Evolutionary conservation across 164 flowering plant genomes (phyloP), one percentile per base, ranked within the genome.

Genomic region (Taxillus chinensis): DNA sequence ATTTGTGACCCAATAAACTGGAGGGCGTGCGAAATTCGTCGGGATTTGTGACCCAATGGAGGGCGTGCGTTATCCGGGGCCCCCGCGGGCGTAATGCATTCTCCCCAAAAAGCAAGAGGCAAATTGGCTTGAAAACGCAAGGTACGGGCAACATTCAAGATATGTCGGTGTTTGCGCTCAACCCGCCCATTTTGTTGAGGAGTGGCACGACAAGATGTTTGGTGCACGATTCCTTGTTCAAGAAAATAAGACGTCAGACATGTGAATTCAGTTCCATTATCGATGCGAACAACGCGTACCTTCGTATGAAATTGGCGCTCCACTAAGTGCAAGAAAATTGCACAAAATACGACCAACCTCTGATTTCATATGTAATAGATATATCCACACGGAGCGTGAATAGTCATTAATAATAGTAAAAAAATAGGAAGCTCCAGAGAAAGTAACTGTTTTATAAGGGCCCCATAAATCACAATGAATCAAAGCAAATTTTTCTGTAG

Each of bases 391-490:
- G n/a, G 0, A 11, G 2, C 57, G 37, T 12, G 62, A 68, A 68
- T 12, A 68, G 41, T 68, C 66, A 62, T 61, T 65, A 9, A 67
- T 46, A 55, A 61, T 61, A 6, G 64, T 61, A 3, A 61, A 38
- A 49, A 67, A 67, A 45, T 41, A 67, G 12, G 8, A 15, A 5
- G 11, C 27, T 0, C 59, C 13, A 13, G 6, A 56, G 13, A 7
- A 17, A 4, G 68, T 2, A 5, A 2, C 1, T n/a, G 14, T 27
- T 3, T 46, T 13, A 60, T 66, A 59, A 10, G 68, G 41, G 14
- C 68, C 68, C 68, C 63, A 59, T 11, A 66, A 41, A 52, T 66
- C 63, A 59, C 61, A 39, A 43, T 66, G 63, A 16, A 66, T 60
- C 4, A 60, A 40, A 1, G 50, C 58, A 66, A 66, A 60, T 10